phyloP scores from a whole-genome alignment of 257 asterid genomes.

The Misopates orontium region DNA sequence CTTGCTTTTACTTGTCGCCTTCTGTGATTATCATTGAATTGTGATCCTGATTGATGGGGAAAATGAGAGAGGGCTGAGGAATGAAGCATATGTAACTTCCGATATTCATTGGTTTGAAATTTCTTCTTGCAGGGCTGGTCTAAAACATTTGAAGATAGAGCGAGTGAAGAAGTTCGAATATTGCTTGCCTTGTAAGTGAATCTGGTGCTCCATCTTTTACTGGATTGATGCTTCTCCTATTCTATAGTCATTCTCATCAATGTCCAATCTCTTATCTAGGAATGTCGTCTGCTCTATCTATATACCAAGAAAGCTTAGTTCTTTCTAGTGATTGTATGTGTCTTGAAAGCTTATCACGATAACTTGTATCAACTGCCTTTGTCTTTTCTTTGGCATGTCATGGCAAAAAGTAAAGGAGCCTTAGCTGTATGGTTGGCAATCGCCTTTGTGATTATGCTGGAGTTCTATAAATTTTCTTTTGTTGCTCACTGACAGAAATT shows the following conservation, averaged over 20 bases:
- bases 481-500: no score
- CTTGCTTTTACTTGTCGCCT: neutral
- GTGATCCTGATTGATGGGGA: no score
- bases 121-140: slow-evolving; percentile 72
- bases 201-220: slow-evolving; percentile 14
- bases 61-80: no score
- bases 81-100: neutral
- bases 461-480: no score
- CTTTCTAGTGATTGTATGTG: no score
- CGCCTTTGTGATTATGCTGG: no score
- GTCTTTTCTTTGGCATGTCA: slow-evolving; percentile 6
- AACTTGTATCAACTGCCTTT: neutral
- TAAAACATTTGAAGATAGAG: slow-evolving; percentile 74
- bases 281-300: neutral
- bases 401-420: no score
- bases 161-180: slow-evolving; percentile 86
- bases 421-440: no score
- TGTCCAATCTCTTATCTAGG: neutral
- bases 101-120: neutral
- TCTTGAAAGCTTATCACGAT: slow-evolving; percentile 3
- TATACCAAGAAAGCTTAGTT: neutral
- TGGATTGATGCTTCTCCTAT: neutral
- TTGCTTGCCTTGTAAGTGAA: slow-evolving; percentile 86
- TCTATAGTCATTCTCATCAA: neutral
- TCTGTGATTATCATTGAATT: no score